Conservation (phyloP, 768 basidiomycete species). For the Antrodiella citrinella region DNA sequence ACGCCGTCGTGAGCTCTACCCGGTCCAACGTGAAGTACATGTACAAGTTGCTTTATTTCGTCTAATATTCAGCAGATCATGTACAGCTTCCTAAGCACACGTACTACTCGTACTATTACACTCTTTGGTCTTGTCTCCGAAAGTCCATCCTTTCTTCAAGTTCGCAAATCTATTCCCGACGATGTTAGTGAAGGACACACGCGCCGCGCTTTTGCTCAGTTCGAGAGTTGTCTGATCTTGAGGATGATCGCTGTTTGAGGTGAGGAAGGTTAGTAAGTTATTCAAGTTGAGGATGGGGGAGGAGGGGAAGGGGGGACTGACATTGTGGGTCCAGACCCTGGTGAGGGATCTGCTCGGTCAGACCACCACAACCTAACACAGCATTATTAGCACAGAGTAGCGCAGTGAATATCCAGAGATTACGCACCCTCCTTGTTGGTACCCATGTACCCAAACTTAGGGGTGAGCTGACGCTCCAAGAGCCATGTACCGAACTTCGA, state of each 20-base stretch:
- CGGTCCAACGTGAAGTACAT: no score
- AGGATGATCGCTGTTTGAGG: slow-evolving; percentile 32
- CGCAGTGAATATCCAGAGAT: not conserved
- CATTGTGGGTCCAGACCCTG: slow-evolving; percentile 77
- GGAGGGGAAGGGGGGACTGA: slow-evolving; percentile 36
- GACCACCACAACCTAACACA: slow-evolving; percentile 51
- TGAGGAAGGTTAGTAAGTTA: not conserved
- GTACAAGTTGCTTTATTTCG: no score
- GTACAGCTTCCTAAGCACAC: no score
- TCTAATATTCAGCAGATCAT: no score
- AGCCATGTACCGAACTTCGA: slow-evolving; percentile 84
- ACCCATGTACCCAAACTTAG: slow-evolving; percentile 77
- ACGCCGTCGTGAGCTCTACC: no score
- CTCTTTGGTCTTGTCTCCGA: no score
- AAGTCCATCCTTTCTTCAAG: no score
- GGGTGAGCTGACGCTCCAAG: slow-evolving; percentile 72
- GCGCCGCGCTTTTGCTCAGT: no score
- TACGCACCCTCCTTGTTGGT: slow-evolving; percentile 52
- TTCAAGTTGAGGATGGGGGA: not conserved
- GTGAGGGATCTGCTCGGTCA: slow-evolving; percentile 78
- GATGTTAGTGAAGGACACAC: no score
- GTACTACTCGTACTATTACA: no score
- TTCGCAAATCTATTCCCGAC: no score
- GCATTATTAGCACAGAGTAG: slow-evolving; percentile 1
- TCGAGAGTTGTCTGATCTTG: slow-evolving; percentile 36